Evolutionary conservation across 148 eudicot genomes (phyloP).

Genomic region (Vaccinium macrocarpon): DNA sequence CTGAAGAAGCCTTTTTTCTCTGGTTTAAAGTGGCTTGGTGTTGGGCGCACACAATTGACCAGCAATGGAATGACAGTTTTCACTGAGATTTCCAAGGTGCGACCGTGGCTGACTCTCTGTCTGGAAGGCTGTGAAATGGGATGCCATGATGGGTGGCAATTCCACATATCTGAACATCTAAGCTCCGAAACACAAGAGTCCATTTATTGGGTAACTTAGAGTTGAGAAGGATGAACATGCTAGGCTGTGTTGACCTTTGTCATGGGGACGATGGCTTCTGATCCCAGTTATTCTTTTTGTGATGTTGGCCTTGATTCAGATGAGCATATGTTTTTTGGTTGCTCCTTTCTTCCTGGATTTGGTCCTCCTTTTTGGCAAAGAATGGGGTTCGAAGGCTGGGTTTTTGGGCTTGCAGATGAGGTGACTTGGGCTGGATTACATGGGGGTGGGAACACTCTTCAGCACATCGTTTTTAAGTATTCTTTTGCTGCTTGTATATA

Average conservation of each 20-base stretch:
- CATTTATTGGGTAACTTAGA: not conserved
- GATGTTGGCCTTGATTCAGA: too few species aligned
- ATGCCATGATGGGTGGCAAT: constrained; percentile 56
- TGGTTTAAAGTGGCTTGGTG: constrained; percentile 49
- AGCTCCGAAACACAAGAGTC: not conserved
- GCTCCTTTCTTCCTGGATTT: too few species aligned
- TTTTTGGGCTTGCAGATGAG: too few species aligned
- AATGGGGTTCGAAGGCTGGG: too few species aligned
- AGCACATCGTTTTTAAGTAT: not conserved
- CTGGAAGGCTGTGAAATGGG: constrained; percentile 49
- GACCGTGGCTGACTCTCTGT: constrained; percentile 46
- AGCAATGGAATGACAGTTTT: constrained; percentile 14
- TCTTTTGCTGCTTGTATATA: not conserved
- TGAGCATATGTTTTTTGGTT: too few species aligned
- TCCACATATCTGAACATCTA: constrained; percentile 18
- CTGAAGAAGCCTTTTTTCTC: constrained; percentile 37
- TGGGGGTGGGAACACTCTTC: not conserved
- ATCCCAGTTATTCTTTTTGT: not conserved
- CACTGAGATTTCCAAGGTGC: constrained; percentile 18
- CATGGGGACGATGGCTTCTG: not conserved
- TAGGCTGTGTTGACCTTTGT: not conserved
- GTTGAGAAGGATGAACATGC: not conserved
- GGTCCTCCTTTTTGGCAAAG: too few species aligned
- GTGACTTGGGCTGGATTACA: too few species aligned
- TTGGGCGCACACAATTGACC: constrained; percentile 27